Conservation (phyloP, 2,329 filamentous ascomycete species). For the Hypoxylon sp. region DNA sequence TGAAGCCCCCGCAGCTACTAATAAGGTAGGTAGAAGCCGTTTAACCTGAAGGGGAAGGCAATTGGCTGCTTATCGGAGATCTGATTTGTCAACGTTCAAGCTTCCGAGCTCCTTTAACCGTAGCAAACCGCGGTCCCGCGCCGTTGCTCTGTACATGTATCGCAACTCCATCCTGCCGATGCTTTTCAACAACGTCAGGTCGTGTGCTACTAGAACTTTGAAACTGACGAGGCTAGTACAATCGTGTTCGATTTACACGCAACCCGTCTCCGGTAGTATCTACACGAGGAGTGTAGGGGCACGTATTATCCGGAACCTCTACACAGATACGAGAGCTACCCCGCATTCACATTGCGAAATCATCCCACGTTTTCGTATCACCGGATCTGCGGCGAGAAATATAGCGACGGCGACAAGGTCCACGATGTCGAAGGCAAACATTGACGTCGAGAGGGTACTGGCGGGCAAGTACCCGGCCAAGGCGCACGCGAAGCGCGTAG, state of each 20-base stretch:
- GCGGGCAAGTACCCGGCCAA: slow-evolving; percentile 85
- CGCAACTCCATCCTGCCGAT: slow-evolving; percentile 16
- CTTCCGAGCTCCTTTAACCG: slow-evolving; percentile 28
- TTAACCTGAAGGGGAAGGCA: slow-evolving; percentile 37
- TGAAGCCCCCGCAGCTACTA: slow-evolving; percentile 13
- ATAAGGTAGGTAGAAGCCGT: slow-evolving; percentile 1
- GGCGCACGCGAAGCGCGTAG: slow-evolving; percentile 86
- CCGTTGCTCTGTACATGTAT: neutral
- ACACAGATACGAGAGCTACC: slow-evolving; percentile 43
- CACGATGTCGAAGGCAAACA: slow-evolving; percentile 52
- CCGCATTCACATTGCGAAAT: slow-evolving; percentile 41
- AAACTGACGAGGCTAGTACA: slow-evolving; percentile 7
- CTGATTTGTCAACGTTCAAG: slow-evolving; percentile 24
- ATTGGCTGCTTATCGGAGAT: slow-evolving; percentile 23
- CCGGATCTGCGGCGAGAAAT: slow-evolving; percentile 32
- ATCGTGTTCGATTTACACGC: slow-evolving; percentile 5
- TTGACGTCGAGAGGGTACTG: slow-evolving; percentile 67
- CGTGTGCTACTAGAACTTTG: neutral
- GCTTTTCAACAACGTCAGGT: slow-evolving; percentile 15
- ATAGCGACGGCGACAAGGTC: slow-evolving; percentile 24
- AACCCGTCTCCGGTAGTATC: slow-evolving; percentile 6
- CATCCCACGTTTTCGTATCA: slow-evolving; percentile 37
- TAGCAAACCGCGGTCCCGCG: slow-evolving; percentile 24
- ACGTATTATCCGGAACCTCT: slow-evolving; percentile 31
- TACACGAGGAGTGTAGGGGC: slow-evolving; percentile 9